A percentile compares a stretch with the other conserved stretches of the same genome.
phyloP scores from a whole-genome alignment of 768 basidiomycete genomes.

The Termitomyces sp. region DNA sequence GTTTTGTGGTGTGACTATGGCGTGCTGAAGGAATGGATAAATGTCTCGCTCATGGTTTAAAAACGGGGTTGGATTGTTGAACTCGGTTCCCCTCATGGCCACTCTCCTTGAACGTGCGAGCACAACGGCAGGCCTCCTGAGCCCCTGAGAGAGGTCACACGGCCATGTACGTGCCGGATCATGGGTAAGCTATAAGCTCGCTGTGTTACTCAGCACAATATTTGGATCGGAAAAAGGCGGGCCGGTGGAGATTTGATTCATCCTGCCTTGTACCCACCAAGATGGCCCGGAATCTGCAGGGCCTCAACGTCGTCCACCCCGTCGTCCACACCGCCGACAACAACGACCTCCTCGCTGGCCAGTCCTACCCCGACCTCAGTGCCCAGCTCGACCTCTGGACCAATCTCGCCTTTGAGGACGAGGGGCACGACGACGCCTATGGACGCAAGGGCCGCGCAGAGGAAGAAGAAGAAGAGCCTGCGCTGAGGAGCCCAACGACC shows the following conservation, averaged over 20 bases:
- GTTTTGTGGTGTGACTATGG: no score
- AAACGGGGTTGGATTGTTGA: no score
- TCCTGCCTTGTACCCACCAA: neutral
- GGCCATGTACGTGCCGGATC: no score
- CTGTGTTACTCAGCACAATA: neutral
- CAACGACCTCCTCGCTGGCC: constrained; percentile 57
- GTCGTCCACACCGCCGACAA: constrained; percentile 32
- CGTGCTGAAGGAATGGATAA: no score
- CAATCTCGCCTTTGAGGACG: constrained; percentile 76
- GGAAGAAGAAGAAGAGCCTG: constrained; percentile 41
- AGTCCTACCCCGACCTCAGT: constrained; percentile 66
- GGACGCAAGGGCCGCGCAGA: constrained; percentile 29
- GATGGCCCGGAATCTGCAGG: constrained; percentile 68
- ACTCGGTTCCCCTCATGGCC: no score
- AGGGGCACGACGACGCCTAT: constrained; percentile 39
- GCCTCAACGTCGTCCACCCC: constrained; percentile 75
- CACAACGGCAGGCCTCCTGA: no score
- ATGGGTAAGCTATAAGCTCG: no score
- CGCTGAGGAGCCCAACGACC: constrained; percentile 20
- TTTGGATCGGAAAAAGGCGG: neutral
- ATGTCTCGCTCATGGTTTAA: no score
- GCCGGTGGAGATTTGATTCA: neutral
- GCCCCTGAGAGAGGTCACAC: no score
- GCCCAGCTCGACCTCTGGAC: constrained; percentile 84
- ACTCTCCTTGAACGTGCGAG: no score